phyloP scores from a whole-genome alignment of 805 yeast genomes.

The Zygoascus tannicola region DNA sequence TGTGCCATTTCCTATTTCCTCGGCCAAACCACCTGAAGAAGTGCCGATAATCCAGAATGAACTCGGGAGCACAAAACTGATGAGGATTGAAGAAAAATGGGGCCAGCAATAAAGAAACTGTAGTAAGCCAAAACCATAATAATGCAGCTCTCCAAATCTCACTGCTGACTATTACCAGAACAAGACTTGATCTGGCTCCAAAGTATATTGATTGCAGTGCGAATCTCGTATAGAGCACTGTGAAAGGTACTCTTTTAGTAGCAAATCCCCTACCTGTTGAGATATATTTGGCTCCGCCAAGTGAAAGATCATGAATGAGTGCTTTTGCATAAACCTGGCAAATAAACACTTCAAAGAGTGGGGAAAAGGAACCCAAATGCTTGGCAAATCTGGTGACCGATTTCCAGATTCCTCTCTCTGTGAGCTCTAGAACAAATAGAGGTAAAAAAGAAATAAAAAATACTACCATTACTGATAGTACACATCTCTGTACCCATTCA shows the following conservation, averaged over 20 bases:
- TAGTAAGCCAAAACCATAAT: slow-evolving; percentile 90
- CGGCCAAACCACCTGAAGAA: slow-evolving; percentile 66
- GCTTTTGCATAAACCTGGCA: slow-evolving; percentile 70
- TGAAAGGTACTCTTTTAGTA: slow-evolving; percentile 58
- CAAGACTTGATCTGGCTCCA: slow-evolving; percentile 44
- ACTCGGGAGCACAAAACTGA: slow-evolving; percentile 83
- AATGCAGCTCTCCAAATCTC: slow-evolving; percentile 74
- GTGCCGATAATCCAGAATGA: slow-evolving; percentile 80
- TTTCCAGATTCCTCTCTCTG: slow-evolving; percentile 66
- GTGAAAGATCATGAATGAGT: slow-evolving; percentile 52
- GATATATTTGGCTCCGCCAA: slow-evolving; percentile 76
- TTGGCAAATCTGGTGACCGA: slow-evolving; percentile 54
- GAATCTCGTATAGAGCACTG: slow-evolving; percentile 57
- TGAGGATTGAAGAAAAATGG: slow-evolving; percentile 92
- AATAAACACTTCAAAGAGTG: slow-evolving; percentile 70
- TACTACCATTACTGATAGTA: slow-evolving; percentile 63
- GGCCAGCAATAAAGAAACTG: slow-evolving; percentile 70
- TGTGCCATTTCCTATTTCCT: slow-evolving; percentile 49
- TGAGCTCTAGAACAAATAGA: slow-evolving; percentile 63
- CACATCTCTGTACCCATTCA: slow-evolving; percentile 65
- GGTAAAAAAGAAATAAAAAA: slow-evolving; percentile 70
- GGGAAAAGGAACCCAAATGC: slow-evolving; percentile 64
- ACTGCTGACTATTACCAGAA: slow-evolving; percentile 48
- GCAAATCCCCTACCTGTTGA: slow-evolving; percentile 82
- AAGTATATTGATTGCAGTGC: slow-evolving; percentile 58